Percentiles rank a stretch among this genome's conserved stretches.
phyloP scores from a whole-genome alignment of 75 land plant genomes.

The Selaginella moellendorffii region DNA sequence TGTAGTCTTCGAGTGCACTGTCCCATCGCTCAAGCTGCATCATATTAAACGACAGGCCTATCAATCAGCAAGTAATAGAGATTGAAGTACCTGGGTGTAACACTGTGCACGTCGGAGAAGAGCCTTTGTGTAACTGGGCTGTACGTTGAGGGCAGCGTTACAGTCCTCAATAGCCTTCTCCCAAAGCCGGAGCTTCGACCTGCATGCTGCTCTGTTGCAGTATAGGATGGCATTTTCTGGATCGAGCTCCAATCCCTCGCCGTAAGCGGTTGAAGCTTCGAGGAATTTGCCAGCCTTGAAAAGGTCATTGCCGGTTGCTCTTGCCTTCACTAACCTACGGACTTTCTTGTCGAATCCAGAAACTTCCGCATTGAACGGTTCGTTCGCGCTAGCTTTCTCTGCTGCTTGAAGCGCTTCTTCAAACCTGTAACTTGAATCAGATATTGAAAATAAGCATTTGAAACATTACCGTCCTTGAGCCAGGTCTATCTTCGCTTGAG shows the following conservation, averaged over 20 bases:
- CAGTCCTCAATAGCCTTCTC: slow-evolving; percentile 9
- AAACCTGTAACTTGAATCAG: background rate
- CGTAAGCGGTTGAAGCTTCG: background rate
- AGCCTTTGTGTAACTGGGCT: slow-evolving; percentile 8
- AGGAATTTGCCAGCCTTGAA: slow-evolving; percentile 1
- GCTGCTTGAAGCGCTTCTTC: slow-evolving; percentile 1
- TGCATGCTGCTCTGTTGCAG: slow-evolving; percentile 7
- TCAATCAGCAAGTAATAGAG: too few species aligned
- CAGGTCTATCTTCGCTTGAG: slow-evolving; percentile 2
- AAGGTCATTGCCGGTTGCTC: background rate
- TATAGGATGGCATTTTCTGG: background rate
- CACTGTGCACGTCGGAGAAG: slow-evolving; percentile 5
- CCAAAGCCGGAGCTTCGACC: background rate
- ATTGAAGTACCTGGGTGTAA: background rate
- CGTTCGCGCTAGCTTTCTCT: background rate
- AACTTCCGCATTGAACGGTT: slow-evolving; percentile 3
- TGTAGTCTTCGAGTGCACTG: background rate
- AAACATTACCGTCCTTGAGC: slow-evolving; percentile 5
- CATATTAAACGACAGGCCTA: too few species aligned
- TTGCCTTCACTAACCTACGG: background rate
- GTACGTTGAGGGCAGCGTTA: slow-evolving; percentile 4
- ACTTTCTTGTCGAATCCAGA: background rate
- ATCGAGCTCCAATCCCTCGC: slow-evolving; percentile 3
- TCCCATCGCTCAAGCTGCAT: slow-evolving; percentile 8
- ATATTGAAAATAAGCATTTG: background rate